Evolutionary conservation across 768 basidiomycete species (phyloP), one percentile per base, ranked within the genome.

Genomic region (Lanmaoa pseudosensibilis): DNA sequence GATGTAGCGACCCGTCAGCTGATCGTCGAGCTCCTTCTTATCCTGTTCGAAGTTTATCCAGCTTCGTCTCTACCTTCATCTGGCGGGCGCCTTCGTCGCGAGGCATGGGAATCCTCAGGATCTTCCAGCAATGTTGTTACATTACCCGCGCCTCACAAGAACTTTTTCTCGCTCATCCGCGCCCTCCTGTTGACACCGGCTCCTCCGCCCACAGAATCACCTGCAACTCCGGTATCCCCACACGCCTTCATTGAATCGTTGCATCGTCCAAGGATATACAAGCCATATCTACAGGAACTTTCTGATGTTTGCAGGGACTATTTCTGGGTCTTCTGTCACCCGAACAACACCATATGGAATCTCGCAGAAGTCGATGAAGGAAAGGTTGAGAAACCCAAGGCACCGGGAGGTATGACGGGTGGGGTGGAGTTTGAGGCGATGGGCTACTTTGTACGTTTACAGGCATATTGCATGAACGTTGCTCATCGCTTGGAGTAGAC

Each of bases 341-440:
- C 90, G 3, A 88, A 87, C 68, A 99, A 98, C 63, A 85, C 86
- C 0, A 86, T 98, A 49, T 98, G 96, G 96, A 78, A 86, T 19
- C 74, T 97, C 19, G 71, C 79, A 9, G 89, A 96, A 63, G 88
- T 91, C 2, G 92, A 98, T 68, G 88, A 93, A 67, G 82, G 75
- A 2, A 83, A 83, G 57, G 92, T 93, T 5, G 95, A 97, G 73
- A 90, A 87, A 66, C 94, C 94, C 15, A 80, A 90, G 54, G 96
- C 97, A 13, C 97, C 97, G 3, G 93, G 94, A 6, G 96, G 97
- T 16, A 98, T 98, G 87, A 98, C 97, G 0, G 97, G 96, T 7
- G 97, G 97, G 6, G 97, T 99, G 13, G 97, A 99, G 68, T 95
- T 88, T 67, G 97, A 99, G 74, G 96, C 96, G 5, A 96, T 98